Percentiles rank a stretch among this genome's conserved stretches.
phyloP scores from a whole-genome alignment of 1,139 yeast species.

The Saccharomyces hybrid region DNA sequence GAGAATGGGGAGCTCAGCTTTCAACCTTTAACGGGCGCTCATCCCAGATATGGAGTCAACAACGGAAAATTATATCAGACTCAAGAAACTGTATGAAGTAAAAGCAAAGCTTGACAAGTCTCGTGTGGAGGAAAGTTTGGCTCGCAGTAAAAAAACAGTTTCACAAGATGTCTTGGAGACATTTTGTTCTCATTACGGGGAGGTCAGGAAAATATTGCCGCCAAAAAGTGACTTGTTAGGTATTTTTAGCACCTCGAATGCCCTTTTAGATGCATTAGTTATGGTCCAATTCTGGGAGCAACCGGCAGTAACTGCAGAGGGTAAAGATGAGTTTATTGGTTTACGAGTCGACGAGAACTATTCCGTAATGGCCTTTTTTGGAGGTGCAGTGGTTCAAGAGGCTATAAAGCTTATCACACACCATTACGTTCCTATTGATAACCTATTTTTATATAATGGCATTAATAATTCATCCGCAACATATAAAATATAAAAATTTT shows the following conservation, averaged over 20 bases:
- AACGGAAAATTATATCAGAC: conserved; percentile 49
- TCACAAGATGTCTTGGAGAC: background rate
- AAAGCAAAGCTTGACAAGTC: conserved; percentile 50
- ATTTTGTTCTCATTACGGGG: background rate
- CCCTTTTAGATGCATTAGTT: background rate
- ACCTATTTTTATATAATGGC: conserved; percentile 63
- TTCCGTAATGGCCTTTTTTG: conserved; percentile 44
- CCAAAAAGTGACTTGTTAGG: background rate
- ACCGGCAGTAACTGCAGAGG: background rate
- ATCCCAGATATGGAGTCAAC: conserved; percentile 91
- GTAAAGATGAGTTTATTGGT: background rate
- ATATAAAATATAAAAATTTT: background rate
- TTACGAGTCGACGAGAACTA: conserved; percentile 3
- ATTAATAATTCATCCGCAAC: conserved; percentile 42
- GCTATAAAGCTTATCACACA: conserved; percentile 55
- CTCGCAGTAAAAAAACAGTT: background rate
- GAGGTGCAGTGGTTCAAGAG: conserved; percentile 78
- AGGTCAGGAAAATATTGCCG: conserved; percentile 3
- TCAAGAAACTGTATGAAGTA: conserved; percentile 50
- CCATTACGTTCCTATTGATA: conserved; percentile 68
- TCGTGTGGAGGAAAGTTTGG: conserved; percentile 35
- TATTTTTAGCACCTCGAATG: background rate
- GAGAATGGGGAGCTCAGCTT: conserved; percentile 22
- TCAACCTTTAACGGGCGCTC: conserved; percentile 47
- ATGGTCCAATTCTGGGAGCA: background rate